Evolutionary conservation across 371 early-diverging fungal species (phyloP).

Genomic region (Quaeritorhiza haematococci): DNA sequence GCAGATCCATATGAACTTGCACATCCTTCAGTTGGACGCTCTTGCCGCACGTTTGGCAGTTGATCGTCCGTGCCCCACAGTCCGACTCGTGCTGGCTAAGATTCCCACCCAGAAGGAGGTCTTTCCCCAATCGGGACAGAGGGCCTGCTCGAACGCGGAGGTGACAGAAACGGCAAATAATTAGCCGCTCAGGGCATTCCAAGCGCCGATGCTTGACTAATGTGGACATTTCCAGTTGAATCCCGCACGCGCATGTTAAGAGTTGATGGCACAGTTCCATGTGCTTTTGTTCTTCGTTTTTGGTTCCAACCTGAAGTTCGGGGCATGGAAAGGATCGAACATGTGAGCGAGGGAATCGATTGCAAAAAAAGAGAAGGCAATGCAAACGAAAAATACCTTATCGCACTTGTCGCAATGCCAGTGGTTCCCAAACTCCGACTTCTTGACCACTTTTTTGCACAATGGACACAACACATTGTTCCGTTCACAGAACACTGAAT

Average conservation of each 20-base stretch:
- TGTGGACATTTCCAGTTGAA: slow-evolving; percentile 36
- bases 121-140: slow-evolving; percentile 52
- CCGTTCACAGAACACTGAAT: slow-evolving; percentile 70
- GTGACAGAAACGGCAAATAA: slow-evolving; percentile 81
- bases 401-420: slow-evolving; percentile 80
- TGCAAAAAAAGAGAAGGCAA: background rate
- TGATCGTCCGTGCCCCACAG: slow-evolving; percentile 80
- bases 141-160: slow-evolving; percentile 65
- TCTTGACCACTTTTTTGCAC: slow-evolving; percentile 66
- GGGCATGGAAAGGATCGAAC: background rate
- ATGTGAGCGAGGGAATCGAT: background rate
- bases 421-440: slow-evolving; percentile 58
- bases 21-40: slow-evolving; percentile 77
- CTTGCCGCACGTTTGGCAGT: slow-evolving; percentile 67
- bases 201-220: slow-evolving; percentile 66
- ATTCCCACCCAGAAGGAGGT: slow-evolving; percentile 52
- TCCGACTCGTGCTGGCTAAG: slow-evolving; percentile 75
- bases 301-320: slow-evolving; percentile 34
- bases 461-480: slow-evolving; percentile 66
- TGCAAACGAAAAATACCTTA: slow-evolving; percentile 18
- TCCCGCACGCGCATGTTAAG: slow-evolving; percentile 57
- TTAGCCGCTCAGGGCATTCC: slow-evolving; percentile 65
- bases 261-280: slow-evolving; percentile 54
- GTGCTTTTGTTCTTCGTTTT: slow-evolving; percentile 60
- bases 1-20: too few species aligned